Evolutionary conservation across 257 asterid species (phyloP).

Genomic region (Ajuga chamaepitys): DNA sequence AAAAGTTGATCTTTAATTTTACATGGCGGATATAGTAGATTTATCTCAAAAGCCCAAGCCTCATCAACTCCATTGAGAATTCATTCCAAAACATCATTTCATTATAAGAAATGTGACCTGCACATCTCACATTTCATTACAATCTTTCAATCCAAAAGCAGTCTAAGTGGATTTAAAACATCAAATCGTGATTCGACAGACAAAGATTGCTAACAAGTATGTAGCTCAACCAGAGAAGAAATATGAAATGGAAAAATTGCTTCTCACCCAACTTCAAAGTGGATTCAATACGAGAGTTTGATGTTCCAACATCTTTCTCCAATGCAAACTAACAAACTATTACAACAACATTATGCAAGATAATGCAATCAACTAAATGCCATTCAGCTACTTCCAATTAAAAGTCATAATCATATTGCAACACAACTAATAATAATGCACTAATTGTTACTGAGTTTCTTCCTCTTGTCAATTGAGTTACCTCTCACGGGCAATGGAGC

Average conservation of each 20-base stretch:
- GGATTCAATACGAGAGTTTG: not conserved
- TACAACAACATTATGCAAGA: slow-evolving; percentile 1
- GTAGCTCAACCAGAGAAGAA: not conserved
- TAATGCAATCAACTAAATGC: not conserved
- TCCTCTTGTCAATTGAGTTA: slow-evolving; percentile 22
- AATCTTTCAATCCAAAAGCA: too few species aligned
- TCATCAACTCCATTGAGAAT: too few species aligned
- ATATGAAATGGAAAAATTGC: not conserved
- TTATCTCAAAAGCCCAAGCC: too few species aligned
- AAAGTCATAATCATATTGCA: slow-evolving; percentile 13
- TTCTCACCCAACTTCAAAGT: not conserved
- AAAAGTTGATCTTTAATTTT: too few species aligned
- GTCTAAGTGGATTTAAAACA: too few species aligned
- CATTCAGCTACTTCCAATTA: not conserved
- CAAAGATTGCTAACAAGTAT: too few species aligned
- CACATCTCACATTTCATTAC: too few species aligned
- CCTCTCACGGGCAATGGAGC: slow-evolving; percentile 50
- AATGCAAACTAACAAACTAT: not conserved
- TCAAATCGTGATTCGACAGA: too few species aligned
- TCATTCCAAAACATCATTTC: too few species aligned
- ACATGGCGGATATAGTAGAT: too few species aligned
- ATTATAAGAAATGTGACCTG: too few species aligned
- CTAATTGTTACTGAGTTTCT: slow-evolving; percentile 6
- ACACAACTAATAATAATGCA: not conserved
- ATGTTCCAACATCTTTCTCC: not conserved